Percentiles rank a stretch among this genome's conserved stretches.
Evolutionary conservation across 108 stramenopile genomes (phyloP).

Genomic region (Nitzschia sp.): DNA sequence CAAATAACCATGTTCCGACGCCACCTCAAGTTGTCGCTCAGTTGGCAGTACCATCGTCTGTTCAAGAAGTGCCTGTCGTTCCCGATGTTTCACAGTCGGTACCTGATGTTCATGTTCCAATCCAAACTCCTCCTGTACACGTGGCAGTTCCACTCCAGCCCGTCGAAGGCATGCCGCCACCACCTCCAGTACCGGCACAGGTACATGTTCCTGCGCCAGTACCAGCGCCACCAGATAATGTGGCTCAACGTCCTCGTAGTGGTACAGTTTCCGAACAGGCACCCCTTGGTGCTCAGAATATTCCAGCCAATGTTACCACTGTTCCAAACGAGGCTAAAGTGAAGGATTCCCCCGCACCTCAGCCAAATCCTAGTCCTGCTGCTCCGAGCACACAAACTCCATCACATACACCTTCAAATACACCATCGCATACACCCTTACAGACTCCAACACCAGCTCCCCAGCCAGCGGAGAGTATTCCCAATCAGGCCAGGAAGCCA

Average conservation of each 20-base stretch:
- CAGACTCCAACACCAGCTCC: too few relatives aligned
- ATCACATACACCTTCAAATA: too few relatives aligned
- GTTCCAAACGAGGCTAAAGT: too few relatives aligned
- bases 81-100: too few relatives aligned
- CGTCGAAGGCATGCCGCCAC: slow-evolving; percentile 8
- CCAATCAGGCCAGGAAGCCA: slow-evolving; percentile 10
- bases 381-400: too few relatives aligned
- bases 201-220: neutral
- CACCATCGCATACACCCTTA: too few relatives aligned
- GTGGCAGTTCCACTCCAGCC: slow-evolving; percentile 11
- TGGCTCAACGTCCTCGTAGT: neutral
- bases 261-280: neutral
- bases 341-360: too few relatives aligned
- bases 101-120: too few relatives aligned
- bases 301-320: neutral
- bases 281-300: neutral
- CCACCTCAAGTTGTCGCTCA: slow-evolving; percentile 4
- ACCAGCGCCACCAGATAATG: neutral
- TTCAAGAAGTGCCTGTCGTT: too few relatives aligned
- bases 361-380: too few relatives aligned
- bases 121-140: neutral
- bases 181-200: neutral
- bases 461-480: too few relatives aligned
- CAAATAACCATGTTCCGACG: neutral
- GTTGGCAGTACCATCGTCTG: neutral